Evolutionary conservation across 306 rosid species (phyloP), one percentile per base, ranked within the genome.

Genomic region (Hippophae rhamnoides): DNA sequence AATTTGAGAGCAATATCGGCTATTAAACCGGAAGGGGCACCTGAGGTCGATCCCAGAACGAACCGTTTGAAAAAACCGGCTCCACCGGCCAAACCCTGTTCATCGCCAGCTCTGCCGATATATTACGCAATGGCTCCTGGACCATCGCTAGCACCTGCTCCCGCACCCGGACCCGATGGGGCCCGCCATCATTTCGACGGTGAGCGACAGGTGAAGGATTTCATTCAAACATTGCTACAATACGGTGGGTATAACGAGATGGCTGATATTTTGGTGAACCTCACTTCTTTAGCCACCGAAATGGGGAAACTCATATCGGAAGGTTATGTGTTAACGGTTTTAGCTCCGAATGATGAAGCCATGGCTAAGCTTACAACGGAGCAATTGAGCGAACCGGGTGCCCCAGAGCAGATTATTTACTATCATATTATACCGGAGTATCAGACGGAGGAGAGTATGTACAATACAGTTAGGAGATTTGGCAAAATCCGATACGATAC

Each of bases 401-500:
- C 75, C 4, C 75, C 75, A n/a, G 69, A 70, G 60, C 75, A 70
- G 65, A 70, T 70, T 31, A 58, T 70, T 23, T 70, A 57, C 31
- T 70, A 63, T n/a, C 75, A 70, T 40, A 49, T 70, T 5, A 63
- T 70, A 50, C 69, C 69, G 43, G 69, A 70, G 42, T 70, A 70
- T 63, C 75, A 70, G 60, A 70, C 75, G 59, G 75, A 70, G 56
- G 75, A 70, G 60, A 70, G 75, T n/a, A 70, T 70, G 75, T 70
- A 70, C 55, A 70, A 70, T 26, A 53, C 69, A 1, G 75, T 70
- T 18, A 10, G 69, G 42, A 51, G 69, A 58, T 70, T 70, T 55
- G 69, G 64, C 26, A 70, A 63, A 23, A 53, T 70, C 41, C 68
- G 63, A 42, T 70, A 63, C 60, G 75, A 70, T 26, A 51, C 75